A percentile compares a stretch with the other conserved stretches of the same genome.
Evolutionary conservation across 2,329 filamentous ascomycete species (phyloP).

Genomic region (Sclerotinia sclerotiorum): DNA sequence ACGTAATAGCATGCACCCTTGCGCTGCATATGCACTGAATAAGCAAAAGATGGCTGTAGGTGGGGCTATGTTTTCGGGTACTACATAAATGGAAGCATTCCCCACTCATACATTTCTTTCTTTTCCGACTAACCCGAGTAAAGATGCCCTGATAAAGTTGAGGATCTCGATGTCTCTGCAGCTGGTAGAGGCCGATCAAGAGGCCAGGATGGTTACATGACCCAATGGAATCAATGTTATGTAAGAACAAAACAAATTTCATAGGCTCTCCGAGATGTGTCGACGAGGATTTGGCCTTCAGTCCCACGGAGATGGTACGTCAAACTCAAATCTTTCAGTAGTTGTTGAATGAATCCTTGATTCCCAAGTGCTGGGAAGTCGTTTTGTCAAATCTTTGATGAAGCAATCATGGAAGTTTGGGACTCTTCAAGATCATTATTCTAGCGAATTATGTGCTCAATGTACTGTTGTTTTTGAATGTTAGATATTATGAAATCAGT

Average conservation of each 20-base stretch:
- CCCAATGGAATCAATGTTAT: neutral
- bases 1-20: neutral
- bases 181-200: neutral
- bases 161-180: neutral
- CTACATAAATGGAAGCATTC: neutral
- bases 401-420: no score
- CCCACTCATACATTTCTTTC: neutral
- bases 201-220: neutral
- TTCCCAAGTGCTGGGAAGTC: neutral
- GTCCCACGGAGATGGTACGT: no score
- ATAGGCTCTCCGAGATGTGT: neutral
- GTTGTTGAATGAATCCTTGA: neutral
- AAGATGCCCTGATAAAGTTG: neutral
- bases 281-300: no score
- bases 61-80: no score
- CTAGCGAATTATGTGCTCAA: no score
- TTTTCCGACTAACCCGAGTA: no score
- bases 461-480: no score
- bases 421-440: no score
- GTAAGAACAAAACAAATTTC: no score
- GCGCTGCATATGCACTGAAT: neutral
- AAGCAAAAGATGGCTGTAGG: no score
- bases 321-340: neutral
- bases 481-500: no score
- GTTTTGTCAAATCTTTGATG: neutral